Base-by-base conservation (phyloP, 1,284 basidiomycete species). In the Neonothopanus nambi region DNA sequence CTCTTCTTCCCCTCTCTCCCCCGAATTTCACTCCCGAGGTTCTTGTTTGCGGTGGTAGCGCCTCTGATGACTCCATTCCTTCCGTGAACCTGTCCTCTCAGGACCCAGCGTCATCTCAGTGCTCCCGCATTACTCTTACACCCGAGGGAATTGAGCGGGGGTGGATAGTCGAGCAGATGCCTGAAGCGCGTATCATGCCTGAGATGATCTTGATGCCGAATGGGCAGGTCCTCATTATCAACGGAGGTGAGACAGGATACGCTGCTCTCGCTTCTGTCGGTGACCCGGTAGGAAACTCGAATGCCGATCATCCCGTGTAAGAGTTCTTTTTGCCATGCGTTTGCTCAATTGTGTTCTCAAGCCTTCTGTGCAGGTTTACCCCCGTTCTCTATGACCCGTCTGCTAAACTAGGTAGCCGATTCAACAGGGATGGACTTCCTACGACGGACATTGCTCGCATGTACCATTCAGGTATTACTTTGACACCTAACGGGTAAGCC, bases 351-450 rank as follows among this genome's bases (percentile, higher is more conserved):
- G 11, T 20, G 9, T 48, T 7, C 2, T 42, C 9, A 52, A 9
- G 21, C 12, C 20, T 33, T 13, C 15, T 24, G 15, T 12, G 4
- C 45, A 70, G 65, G 24, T 65, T 77, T 59, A 70, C 69, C 6
- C 80, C 82, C 3, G 70, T 77, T 8, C 56, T 85, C 4, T 84
- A 82, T 63, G 75, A 77, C 21, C 81, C 81, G 1, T 51, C 52
- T 37, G 70, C 71, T n/a, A 74, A 74, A 1, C 54, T 68, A 6
- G 80, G 81, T 13, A 18, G n/a, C 7, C 73, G 81, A 30, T 75
- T 84, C 63, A 70, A 73, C 43, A 72, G 69, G 46, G 63, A 67
- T 12, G 75, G 73, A 9, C 68, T 84, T 59, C 76, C 77, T 1
- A 70, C 70, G 1, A 75, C 76, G 0, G 67, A 71, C 26, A 74